Percentiles rank a stretch among this genome's conserved stretches.
Evolutionary conservation across 2,329 filamentous ascomycete genomes (phyloP).

Genomic region (Aspergillus viridinutans): DNA sequence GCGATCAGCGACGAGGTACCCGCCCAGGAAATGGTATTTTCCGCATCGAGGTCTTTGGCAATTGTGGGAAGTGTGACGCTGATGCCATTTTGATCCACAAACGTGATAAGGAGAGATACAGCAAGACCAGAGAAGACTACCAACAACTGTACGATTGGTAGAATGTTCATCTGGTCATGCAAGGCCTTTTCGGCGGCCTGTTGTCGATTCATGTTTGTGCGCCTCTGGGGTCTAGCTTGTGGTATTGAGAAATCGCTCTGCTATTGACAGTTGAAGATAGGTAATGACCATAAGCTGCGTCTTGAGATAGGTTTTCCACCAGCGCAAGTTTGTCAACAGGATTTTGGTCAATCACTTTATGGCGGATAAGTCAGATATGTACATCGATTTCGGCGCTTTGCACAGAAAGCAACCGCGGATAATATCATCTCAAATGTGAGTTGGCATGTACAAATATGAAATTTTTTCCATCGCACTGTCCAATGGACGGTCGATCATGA

Average conservation of each 20-base stretch:
- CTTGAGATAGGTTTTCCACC: neutral
- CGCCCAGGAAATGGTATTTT: conserved; percentile 60
- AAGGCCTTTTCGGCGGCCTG: conserved; percentile 43
- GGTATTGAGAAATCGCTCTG: neutral
- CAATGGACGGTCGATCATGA: neutral
- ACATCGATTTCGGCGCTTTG: neutral
- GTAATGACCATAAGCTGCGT: neutral
- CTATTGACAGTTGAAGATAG: neutral
- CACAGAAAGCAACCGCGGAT: neutral
- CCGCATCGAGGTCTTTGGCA: conserved; percentile 44
- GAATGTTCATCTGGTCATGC: conserved; percentile 56
- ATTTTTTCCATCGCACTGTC: neutral
- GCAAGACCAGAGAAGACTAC: conserved; percentile 51
- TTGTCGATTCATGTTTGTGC: conserved; percentile 28
- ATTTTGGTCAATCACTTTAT: neutral
- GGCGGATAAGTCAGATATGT: neutral
- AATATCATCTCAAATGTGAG: neutral
- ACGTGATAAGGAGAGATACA: conserved; percentile 51
- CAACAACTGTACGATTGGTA: conserved; percentile 46
- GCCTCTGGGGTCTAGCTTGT: conserved; percentile 4
- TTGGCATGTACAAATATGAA: neutral
- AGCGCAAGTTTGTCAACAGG: neutral
- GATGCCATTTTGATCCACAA: conserved; percentile 57
- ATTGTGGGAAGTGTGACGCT: conserved; percentile 52
- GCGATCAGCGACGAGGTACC: conserved; percentile 67